Percentiles rank a stretch among this genome's conserved stretches.
phyloP scores from a whole-genome alignment of 768 basidiomycete species.

The Cystobasidium onofrii region DNA sequence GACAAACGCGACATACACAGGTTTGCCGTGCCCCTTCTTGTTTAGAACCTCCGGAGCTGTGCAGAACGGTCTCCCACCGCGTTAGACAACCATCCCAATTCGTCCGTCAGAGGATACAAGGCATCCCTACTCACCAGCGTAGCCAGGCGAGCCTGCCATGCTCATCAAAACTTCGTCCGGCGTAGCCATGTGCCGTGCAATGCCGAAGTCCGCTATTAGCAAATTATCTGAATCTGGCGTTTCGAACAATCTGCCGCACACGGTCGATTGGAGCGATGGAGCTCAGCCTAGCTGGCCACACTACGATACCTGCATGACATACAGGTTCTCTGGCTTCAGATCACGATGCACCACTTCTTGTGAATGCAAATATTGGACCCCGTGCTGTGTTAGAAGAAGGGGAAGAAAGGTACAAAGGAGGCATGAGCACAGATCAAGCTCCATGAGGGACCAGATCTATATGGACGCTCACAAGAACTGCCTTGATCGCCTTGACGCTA shows the following conservation, averaged over 20 bases:
- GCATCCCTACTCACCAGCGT: slow-evolving; percentile 35
- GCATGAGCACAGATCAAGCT: too few relatives aligned
- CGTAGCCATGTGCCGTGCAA: slow-evolving; percentile 49
- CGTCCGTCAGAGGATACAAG: too few relatives aligned
- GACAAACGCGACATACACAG: slow-evolving; percentile 56
- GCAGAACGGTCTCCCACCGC: too few relatives aligned
- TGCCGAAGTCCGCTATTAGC: slow-evolving; percentile 95
- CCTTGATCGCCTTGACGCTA: slow-evolving; percentile 61
- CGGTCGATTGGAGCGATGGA: slow-evolving; percentile 89
- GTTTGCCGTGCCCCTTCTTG: slow-evolving; percentile 72
- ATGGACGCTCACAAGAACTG: slow-evolving; percentile 30
- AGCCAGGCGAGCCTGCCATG: slow-evolving; percentile 44
- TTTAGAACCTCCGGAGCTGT: slow-evolving; percentile 56
- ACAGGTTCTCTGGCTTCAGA: slow-evolving; percentile 95
- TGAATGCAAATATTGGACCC: slow-evolving; percentile 79
- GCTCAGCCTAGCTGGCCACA: slow-evolving; percentile 51
- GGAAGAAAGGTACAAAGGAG: not conserved
- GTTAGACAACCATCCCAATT: too few relatives aligned
- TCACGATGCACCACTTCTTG: slow-evolving; percentile 94
- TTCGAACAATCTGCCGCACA: slow-evolving; percentile 44
- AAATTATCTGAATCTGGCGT: slow-evolving; percentile 48
- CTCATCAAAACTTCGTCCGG: slow-evolving; percentile 43
- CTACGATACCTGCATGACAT: not conserved
- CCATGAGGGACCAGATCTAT: not conserved
- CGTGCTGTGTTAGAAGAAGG: slow-evolving; percentile 44